Evolutionary conservation across 1,139 yeast species (phyloP), one percentile per base, ranked within the genome.

Genomic region (Arxiozyma slooffiae): DNA sequence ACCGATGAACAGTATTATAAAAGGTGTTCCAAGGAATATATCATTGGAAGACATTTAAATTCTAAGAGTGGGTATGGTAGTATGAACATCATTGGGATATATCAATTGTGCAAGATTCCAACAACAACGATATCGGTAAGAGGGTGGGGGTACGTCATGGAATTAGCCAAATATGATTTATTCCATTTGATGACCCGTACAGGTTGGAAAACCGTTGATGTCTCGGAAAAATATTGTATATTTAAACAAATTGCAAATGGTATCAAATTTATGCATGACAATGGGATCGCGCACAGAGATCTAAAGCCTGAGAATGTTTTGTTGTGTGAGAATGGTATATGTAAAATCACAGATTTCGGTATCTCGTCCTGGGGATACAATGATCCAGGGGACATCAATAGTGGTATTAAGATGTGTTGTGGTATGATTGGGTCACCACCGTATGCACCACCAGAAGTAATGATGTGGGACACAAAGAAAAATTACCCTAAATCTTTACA

Each of bases 231-330:
- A 30, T 75, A 71, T 30, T 74, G 77, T 51, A 61, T 79, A 40
- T 72, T 79, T 57, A 71, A 72, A 52, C 78, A 77, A 51, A 67
- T 78, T 41, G 69, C 72, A 2, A 71, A 60, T 26, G 85, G 82
- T 24, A 78, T 90, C 42, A 75, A 76, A 40, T 86, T 86, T 60
- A 73, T 90, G 57, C 97, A 90, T 66, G 71, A 76, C 11, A 80
- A 83, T 57, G 86, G 88, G 46, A 79, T 90, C 50, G 94, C 88
- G 16, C 98, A 92, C 67, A 76, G 97, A 49, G 98, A 92, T 67
- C 74, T 92, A 57, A 92, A 92, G 67, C 97, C 97, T 0, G 98
- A 92, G 64, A 92, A 92, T 61, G 79, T 92, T 49, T 71, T 92
- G 52, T 73, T 90, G 54, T 63, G 68, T 40, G 64, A 63, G 11